These are phyloP conservation scores for Oryza meyeriana DNA, from an alignment of 176 grass and related monocot species.

Conservation along the genomic window DNA sequence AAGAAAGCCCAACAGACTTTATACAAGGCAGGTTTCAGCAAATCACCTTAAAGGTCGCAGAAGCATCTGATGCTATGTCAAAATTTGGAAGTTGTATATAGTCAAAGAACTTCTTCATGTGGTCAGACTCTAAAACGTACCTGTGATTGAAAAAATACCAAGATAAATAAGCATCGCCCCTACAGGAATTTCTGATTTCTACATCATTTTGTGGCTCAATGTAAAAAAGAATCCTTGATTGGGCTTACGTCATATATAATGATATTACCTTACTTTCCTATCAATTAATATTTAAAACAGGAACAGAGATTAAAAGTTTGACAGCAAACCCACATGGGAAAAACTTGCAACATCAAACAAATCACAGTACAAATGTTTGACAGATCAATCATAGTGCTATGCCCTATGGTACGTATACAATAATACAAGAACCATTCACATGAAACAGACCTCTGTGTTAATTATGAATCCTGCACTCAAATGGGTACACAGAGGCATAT, in stretches of 20 bases:
- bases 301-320: slow-evolving; percentile 4
- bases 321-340: neutral
- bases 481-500: neutral
- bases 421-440: neutral
- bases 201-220: slow-evolving; percentile 1
- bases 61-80: slow-evolving; percentile 99
- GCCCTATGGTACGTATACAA: neutral
- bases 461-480: neutral
- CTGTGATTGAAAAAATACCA: slow-evolving; percentile 38
- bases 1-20: neutral
- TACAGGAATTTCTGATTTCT: neutral
- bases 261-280: neutral
- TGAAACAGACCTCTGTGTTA: neutral
- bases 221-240: neutral
- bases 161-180: slow-evolving; percentile 18
- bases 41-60: slow-evolving; percentile 86
- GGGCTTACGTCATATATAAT: neutral
- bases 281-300: neutral
- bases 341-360: neutral
- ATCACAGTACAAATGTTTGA: neutral
- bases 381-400: neutral
- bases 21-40: neutral
- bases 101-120: slow-evolving; percentile 99
- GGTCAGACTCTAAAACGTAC: slow-evolving; percentile 93
- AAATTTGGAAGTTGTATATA: slow-evolving; percentile 99